These are phyloP conservation scores for Trichoderma parareesei DNA, from an alignment of 495 filamentous ascomycete genomes.

Conservation along the genomic window DNA sequence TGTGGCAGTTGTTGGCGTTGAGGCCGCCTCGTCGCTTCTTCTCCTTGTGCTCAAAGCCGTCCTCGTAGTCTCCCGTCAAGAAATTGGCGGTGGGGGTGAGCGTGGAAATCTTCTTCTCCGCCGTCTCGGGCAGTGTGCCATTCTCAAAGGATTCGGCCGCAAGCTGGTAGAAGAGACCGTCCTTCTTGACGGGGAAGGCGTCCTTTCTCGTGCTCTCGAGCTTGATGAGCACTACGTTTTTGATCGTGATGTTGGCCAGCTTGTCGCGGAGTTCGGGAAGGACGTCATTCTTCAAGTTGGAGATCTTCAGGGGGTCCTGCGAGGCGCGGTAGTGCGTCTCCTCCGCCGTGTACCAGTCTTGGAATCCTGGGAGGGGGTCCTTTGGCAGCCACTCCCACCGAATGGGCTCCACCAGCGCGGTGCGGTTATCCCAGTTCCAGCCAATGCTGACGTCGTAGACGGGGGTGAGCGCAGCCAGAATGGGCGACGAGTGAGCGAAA, in stretches of 20 bases:
- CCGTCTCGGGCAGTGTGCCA: slow-evolving; percentile 18
- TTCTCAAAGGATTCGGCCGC: slow-evolving; percentile 27
- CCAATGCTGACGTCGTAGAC: background rate
- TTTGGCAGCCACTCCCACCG: slow-evolving; percentile 8
- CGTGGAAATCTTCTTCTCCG: slow-evolving; percentile 25
- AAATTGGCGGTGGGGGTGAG: slow-evolving; percentile 36
- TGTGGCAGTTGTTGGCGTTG: slow-evolving; percentile 35
- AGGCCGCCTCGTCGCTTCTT: slow-evolving; percentile 31
- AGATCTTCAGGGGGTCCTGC: slow-evolving; percentile 35
- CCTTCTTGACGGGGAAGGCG: slow-evolving; percentile 37
- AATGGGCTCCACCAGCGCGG: background rate
- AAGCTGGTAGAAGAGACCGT: slow-evolving; percentile 29
- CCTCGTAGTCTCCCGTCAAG: slow-evolving; percentile 33
- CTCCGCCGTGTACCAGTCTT: background rate
- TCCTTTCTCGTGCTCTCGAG: slow-evolving; percentile 43
- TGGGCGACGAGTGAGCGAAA: slow-evolving; percentile 7
- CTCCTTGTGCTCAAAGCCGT: slow-evolving; percentile 27
- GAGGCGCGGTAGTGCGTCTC: slow-evolving; percentile 29
- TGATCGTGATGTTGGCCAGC: slow-evolving; percentile 31
- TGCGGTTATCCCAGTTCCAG: background rate
- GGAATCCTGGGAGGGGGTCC: slow-evolving; percentile 6
- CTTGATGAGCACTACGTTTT: slow-evolving; percentile 36
- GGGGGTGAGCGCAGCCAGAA: slow-evolving; percentile 2
- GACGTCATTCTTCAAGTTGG: slow-evolving; percentile 32
- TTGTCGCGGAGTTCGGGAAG: slow-evolving; percentile 25